A percentile compares a stretch with the other conserved stretches of the same genome.
These are phyloP conservation scores for Arthrobotrys entomopaga DNA, from an alignment of 2,329 filamentous ascomycete genomes.

Conservation along the genomic window DNA sequence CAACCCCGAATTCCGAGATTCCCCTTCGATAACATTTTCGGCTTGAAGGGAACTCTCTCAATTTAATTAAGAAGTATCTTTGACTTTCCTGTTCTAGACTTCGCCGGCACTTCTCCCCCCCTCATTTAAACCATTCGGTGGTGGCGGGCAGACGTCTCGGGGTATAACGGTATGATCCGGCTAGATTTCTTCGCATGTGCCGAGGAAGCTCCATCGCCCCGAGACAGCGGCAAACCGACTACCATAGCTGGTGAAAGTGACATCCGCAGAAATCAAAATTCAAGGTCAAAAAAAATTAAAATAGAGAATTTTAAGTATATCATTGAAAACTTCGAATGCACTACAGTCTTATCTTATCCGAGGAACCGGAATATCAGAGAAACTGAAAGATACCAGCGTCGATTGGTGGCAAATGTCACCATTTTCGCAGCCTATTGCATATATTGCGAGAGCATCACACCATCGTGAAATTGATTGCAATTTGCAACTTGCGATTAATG, in stretches of 20 bases:
- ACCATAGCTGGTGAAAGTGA: not conserved
- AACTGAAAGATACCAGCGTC: not conserved
- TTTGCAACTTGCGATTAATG: not conserved
- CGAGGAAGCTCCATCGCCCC: conserved; percentile 51
- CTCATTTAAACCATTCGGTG: conserved; percentile 11
- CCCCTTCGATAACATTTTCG: conserved; percentile 38
- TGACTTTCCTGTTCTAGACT: conserved; percentile 42
- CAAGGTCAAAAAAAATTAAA: conserved; percentile 14
- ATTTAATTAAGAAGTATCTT: conserved; percentile 12
- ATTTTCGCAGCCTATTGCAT: conserved; percentile 45
- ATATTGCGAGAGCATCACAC: conserved; percentile 55
- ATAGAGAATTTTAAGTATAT: not conserved
- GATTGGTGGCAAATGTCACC: conserved; percentile 40
- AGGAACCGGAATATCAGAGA: not conserved
- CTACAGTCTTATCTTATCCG: not conserved
- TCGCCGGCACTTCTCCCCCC: not conserved
- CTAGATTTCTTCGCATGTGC: conserved; percentile 39
- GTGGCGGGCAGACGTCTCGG: conserved; percentile 50
- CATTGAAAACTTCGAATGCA: not conserved
- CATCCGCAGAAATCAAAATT: too few relatives aligned
- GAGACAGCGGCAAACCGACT: conserved; percentile 36
- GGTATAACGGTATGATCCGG: conserved; percentile 23
- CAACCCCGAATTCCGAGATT: conserved; percentile 47
- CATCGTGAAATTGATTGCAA: conserved; percentile 35
- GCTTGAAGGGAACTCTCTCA: conserved; percentile 23